Evolutionary conservation across 257 asterid genomes (phyloP), one percentile per base, ranked within the genome.

Genomic region (Lycium barbarum): DNA sequence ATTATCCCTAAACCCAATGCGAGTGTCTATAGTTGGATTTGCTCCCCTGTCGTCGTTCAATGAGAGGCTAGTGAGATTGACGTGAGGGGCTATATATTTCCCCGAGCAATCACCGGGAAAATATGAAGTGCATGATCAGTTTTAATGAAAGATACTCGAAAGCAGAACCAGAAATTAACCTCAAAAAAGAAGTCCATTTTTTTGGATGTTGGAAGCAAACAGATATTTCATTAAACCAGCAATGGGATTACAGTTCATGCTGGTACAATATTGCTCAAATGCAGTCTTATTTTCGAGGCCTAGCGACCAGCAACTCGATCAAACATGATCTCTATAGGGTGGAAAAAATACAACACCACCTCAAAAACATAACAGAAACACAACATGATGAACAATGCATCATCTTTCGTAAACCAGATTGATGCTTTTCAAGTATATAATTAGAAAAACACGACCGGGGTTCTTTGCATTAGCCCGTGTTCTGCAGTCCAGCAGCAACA

Each of bases 401-500:
- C 65, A 78, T 54, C 65, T 51, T 15, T 53, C 17, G 7, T 53
- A 53, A 78, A 53, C 82, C 65, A 51, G 82, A 78, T 51, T 26
- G 49, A 53, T 53, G 82, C 2, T 26, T 78, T 78, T 74, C 62
- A 1, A 78, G 49, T 3, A 53, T 78, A 78, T 26, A 26, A 33
- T 53, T 22, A 74, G 1, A 78, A 78, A 73, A 62, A 49, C 10
- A 62, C 5, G 33, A 66, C 81, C 49, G 17, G 40, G 55, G 55
- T 5, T 71, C 79, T 71, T 71, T 4, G 36, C 33, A 2, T 58
- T 85, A 91, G 76, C 94, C 94, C 0, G 94, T 91, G 79, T 91
- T 91, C 88, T 90, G 89, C 91, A 91, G 63, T 61, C 94, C 94
- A 51, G 92, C 94, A 47, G 94, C 94, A 58, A 91, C 87, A 36